Base-by-base conservation (phyloP, 345 rosid genomes). In the Hevea brasiliensis region DNA sequence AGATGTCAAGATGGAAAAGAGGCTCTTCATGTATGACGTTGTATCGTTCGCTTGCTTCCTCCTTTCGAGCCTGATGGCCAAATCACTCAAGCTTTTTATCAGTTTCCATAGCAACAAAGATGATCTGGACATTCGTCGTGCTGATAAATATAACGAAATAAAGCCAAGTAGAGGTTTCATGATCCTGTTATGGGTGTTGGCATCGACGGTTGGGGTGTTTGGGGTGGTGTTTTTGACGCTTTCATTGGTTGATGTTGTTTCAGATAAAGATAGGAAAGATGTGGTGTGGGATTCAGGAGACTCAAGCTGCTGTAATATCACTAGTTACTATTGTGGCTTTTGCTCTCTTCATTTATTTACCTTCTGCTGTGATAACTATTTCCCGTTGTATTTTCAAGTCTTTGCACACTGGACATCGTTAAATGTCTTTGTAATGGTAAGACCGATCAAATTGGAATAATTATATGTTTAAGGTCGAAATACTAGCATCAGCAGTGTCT, bases 11-110 rank as follows among this genome's bases (percentile, higher is more conserved):
- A 9, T 65, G 1, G 77, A 73, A 0, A 68, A 73, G 37, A 23
- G 27, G 8, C 32, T 56, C 0, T 29, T 56, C 15, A 27, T 56
- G 13, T 56, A 8, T 37, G 90, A 85, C 51, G 85, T 85, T 0
- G 56, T 76, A 8, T 74, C 85, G 0, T 83, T 83, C 68, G 74
- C 71, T 7, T 76, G 57, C 71, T 81, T 75, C 77, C 85, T 56
- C 1, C 60, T 81, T 15, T 81, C 87, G 1, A 81, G 78, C 68
- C 81, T 81, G 29, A 79, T 74, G 5, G 87, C 89, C 47, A 83
- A 83, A 61, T 66, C 81, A 12, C 73, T 83, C 27, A 81, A 77
- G 68, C 68, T 73, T 50, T 73, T 65, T 21, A 50, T 85, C 67
- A 65, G n/a, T 29, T 10, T 2, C 44, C 3, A 26, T n/a, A n/a